Conservation (phyloP, 1,139 yeast genomes). For the Yamadazyma mexicana region DNA sequence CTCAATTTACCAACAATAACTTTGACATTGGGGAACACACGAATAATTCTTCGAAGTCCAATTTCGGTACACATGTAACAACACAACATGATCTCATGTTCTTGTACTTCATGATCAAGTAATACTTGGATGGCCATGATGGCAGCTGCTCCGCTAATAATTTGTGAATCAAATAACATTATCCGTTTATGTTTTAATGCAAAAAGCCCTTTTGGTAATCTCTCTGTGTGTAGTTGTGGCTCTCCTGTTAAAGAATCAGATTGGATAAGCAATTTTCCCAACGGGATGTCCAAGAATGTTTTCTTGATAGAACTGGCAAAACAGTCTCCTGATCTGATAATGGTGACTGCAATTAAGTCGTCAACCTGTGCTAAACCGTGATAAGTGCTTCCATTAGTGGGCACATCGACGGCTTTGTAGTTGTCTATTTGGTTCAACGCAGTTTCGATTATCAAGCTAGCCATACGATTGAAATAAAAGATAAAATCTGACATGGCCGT, state of each 20-base stretch:
- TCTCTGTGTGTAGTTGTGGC: slow-evolving; percentile 82
- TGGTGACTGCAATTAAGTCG: slow-evolving; percentile 68
- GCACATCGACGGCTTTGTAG: slow-evolving; percentile 29
- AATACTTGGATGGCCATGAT: slow-evolving; percentile 92
- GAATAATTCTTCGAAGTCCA: slow-evolving; percentile 72
- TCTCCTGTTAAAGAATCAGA: slow-evolving; percentile 89
- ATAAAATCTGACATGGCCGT: slow-evolving; percentile 76
- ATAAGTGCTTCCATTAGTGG: slow-evolving; percentile 38
- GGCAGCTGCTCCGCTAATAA: slow-evolving; percentile 90
- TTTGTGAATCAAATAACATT: slow-evolving; percentile 80
- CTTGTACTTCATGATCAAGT: slow-evolving; percentile 73
- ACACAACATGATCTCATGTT: slow-evolving; percentile 65
- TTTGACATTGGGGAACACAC: slow-evolving; percentile 69
- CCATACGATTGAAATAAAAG: slow-evolving; percentile 80
- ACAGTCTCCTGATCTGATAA: slow-evolving; percentile 91
- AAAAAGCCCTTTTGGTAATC: slow-evolving; percentile 38
- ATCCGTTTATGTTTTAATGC: slow-evolving; percentile 48
- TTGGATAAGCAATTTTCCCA: slow-evolving; percentile 85
- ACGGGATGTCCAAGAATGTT: slow-evolving; percentile 71
- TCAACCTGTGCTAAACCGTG: slow-evolving; percentile 45
- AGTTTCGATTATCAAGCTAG: slow-evolving; percentile 62
- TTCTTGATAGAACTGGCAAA: slow-evolving; percentile 76
- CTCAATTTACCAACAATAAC: slow-evolving; percentile 73
- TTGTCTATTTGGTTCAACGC: slow-evolving; percentile 55
- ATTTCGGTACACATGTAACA: slow-evolving; percentile 76